These are phyloP conservation scores for Gaertneriomyces sp. DNA, from an alignment of 192 early-diverging fungal species.

Conservation along the genomic window DNA sequence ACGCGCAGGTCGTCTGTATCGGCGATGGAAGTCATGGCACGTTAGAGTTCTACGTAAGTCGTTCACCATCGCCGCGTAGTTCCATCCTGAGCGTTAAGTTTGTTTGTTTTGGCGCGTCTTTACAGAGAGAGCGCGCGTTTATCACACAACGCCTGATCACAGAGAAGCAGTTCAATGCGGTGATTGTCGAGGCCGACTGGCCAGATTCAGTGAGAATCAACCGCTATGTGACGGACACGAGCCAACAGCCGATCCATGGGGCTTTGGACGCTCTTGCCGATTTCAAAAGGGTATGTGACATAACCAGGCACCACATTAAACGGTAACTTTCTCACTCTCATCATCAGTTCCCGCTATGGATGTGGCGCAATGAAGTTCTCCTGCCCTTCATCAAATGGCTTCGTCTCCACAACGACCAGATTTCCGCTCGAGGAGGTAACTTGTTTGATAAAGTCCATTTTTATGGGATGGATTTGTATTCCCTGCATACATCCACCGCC, in stretches of 20 bases:
- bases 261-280: conserved; percentile 8
- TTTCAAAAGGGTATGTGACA: conserved; percentile 15
- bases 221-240: conserved; percentile 8
- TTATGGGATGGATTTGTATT: conserved; percentile 16
- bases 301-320: no score
- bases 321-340: not conserved
- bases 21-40: conserved; percentile 22
- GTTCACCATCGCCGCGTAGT: not conserved
- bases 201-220: conserved; percentile 13
- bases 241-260: not conserved
- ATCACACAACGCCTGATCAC: conserved; percentile 16
- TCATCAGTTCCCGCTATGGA: conserved; percentile 18
- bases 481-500: conserved; percentile 6
- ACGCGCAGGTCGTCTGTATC: conserved; percentile 7
- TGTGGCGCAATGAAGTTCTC: conserved; percentile 21
- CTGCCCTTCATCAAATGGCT: conserved; percentile 14
- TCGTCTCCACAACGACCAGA: conserved; percentile 11
- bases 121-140: conserved; percentile 18
- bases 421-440: not conserved
- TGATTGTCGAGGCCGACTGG: conserved; percentile 11
- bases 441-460: conserved; percentile 7
- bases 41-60: conserved; percentile 17
- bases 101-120: no score
- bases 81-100: no score
- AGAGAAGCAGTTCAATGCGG: conserved; percentile 1